A percentile compares a stretch with the other conserved stretches of the same genome.
These are phyloP conservation scores for Monilinia laxa DNA, from an alignment of 2,329 filamentous ascomycete genomes.

Conservation along the genomic window DNA sequence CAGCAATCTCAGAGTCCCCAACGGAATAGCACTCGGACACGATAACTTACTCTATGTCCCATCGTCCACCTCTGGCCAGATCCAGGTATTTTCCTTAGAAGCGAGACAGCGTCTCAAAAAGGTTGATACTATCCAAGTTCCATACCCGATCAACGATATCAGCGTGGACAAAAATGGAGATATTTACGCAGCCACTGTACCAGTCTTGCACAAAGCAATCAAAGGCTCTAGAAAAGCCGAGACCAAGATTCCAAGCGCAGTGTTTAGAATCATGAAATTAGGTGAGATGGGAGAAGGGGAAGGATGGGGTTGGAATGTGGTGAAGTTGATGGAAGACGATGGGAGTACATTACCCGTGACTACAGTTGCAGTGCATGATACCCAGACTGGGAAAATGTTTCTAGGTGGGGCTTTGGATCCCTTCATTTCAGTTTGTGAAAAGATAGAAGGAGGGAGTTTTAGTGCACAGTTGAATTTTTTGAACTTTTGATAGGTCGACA, in stretches of 20 bases:
- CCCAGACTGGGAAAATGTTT: slow-evolving; percentile 39
- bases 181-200: slow-evolving; percentile 41
- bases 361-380: slow-evolving; percentile 40
- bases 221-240: slow-evolving; percentile 33
- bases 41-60: slow-evolving; percentile 43
- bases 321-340: slow-evolving; percentile 43
- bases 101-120: slow-evolving; percentile 25
- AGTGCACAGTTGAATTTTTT: slow-evolving; percentile 12
- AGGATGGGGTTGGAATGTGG: slow-evolving; percentile 28
- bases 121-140: slow-evolving; percentile 36
- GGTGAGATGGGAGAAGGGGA: slow-evolving; percentile 29
- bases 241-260: slow-evolving; percentile 29
- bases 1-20: slow-evolving; percentile 38
- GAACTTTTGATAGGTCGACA: slow-evolving; percentile 4
- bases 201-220: slow-evolving; percentile 34
- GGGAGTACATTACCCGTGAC: slow-evolving; percentile 35
- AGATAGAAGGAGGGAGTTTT: slow-evolving; percentile 11
- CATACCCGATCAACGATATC: slow-evolving; percentile 42
- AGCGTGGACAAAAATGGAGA: slow-evolving; percentile 42
- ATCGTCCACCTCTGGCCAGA: slow-evolving; percentile 29
- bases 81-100: slow-evolving; percentile 26
- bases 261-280: slow-evolving; percentile 34
- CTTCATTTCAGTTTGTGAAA: slow-evolving; percentile 20
- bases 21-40: slow-evolving; percentile 39
- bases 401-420: slow-evolving; percentile 31